Conservation (phyloP, 2,329 filamentous ascomycete genomes). For the Fusarium pseudonygamai region DNA sequence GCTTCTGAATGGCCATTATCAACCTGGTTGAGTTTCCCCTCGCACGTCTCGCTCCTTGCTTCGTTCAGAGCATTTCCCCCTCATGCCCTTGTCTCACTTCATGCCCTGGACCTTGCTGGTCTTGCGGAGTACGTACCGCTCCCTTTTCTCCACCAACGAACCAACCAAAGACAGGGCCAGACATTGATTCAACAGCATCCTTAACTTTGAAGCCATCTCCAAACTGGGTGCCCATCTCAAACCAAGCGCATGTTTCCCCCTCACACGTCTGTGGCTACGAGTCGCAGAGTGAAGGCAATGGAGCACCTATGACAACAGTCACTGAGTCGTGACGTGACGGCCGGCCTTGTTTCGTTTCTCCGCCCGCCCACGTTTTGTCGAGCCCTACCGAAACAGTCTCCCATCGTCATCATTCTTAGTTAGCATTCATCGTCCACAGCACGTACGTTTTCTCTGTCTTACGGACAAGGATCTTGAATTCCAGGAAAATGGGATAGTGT, state of each 20-base stretch:
- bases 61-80: slow-evolving; percentile 30
- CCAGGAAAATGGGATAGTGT: slow-evolving; percentile 15
- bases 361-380: background rate
- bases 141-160: slow-evolving; percentile 37
- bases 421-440: slow-evolving; percentile 8
- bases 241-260: slow-evolving; percentile 17
- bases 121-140: slow-evolving; percentile 8
- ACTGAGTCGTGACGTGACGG: slow-evolving; percentile 25
- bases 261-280: slow-evolving; percentile 23
- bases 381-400: background rate
- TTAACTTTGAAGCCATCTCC: slow-evolving; percentile 41
- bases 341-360: slow-evolving; percentile 18
- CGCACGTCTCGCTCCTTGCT: slow-evolving; percentile 33
- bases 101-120: slow-evolving; percentile 28
- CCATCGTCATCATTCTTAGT: slow-evolving; percentile 16
- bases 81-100: slow-evolving; percentile 37
- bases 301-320: slow-evolving; percentile 9
- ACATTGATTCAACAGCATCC: slow-evolving; percentile 38
- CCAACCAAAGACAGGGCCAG: slow-evolving; percentile 40
- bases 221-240: slow-evolving; percentile 31
- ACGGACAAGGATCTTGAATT: slow-evolving; percentile 26
- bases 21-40: slow-evolving; percentile 19
- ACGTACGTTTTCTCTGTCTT: slow-evolving; percentile 15
- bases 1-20: slow-evolving; percentile 19
- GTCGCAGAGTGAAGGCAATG: background rate